These are phyloP conservation scores for Leccinum pellstonianum DNA, from an alignment of 768 basidiomycete genomes.

Conservation along the genomic window DNA sequence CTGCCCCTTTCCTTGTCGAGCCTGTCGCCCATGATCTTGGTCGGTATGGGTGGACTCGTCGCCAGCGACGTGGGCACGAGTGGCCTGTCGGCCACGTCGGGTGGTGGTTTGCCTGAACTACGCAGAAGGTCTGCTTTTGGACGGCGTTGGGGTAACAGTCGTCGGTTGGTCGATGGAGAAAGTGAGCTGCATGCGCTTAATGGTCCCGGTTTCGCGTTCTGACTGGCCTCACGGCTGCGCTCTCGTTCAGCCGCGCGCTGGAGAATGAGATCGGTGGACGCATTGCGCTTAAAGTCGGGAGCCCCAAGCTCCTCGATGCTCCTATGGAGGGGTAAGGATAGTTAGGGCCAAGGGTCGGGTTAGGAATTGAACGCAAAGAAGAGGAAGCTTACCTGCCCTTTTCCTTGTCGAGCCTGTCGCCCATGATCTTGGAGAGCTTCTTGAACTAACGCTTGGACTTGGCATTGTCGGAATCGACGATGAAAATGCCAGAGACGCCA, in stretches of 20 bases:
- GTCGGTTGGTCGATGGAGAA: slow-evolving; percentile 77
- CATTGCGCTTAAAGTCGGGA: slow-evolving; percentile 77
- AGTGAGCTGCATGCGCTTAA: slow-evolving; percentile 89
- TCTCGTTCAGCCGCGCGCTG: slow-evolving; percentile 82
- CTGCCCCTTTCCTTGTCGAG: slow-evolving; percentile 86
- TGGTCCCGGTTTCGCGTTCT: slow-evolving; percentile 63
- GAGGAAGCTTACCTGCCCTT: slow-evolving; percentile 47
- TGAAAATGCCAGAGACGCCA: too few species aligned
- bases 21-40: slow-evolving; percentile 87
- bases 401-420: slow-evolving; percentile 91
- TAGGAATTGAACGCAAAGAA: neutral
- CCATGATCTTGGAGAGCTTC: slow-evolving; percentile 84
- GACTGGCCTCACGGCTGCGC: slow-evolving; percentile 60
- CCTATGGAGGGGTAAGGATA: slow-evolving; percentile 38
- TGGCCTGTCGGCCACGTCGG: slow-evolving; percentile 40
- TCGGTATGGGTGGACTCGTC: too few species aligned
- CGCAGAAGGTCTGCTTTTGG: slow-evolving; percentile 61
- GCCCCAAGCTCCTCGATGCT: slow-evolving; percentile 84
- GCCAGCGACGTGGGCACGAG: slow-evolving; percentile 12
- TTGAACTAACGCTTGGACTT: slow-evolving; percentile 86
- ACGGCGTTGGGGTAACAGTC: slow-evolving; percentile 45
- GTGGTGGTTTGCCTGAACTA: slow-evolving; percentile 55
- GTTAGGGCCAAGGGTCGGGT: slow-evolving; percentile 15
- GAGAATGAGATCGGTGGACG: slow-evolving; percentile 76
- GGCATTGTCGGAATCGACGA: slow-evolving; percentile 58